These are phyloP conservation scores for Yamadazyma epiphylla DNA, from an alignment of 1,139 yeast genomes.

Conservation along the genomic window DNA sequence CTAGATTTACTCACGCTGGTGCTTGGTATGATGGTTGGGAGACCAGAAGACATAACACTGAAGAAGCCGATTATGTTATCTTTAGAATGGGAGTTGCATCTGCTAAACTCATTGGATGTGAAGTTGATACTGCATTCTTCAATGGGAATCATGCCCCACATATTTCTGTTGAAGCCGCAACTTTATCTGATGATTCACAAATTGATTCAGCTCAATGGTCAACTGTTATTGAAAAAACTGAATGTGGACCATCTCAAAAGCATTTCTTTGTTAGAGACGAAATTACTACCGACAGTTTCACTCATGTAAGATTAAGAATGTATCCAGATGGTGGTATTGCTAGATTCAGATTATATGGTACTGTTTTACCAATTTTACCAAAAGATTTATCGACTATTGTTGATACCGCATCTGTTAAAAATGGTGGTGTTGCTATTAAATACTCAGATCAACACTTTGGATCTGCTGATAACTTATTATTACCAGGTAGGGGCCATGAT, in stretches of 20 bases:
- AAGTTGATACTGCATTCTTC: conserved; percentile 89
- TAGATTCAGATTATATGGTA: conserved; percentile 83
- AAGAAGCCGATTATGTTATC: conserved; percentile 82
- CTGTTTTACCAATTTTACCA: conserved; percentile 62
- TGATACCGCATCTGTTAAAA: conserved; percentile 77
- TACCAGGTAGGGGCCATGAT: conserved; percentile 93
- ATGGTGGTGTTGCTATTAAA: conserved; percentile 84
- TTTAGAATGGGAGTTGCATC: conserved; percentile 80
- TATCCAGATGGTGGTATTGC: conserved; percentile 98
- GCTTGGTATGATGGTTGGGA: conserved; percentile 99
- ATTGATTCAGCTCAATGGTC: conserved; percentile 55
- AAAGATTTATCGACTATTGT: conserved; percentile 40
- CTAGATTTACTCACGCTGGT: conserved; percentile 76
- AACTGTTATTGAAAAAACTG: conserved; percentile 59
- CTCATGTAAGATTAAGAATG: conserved; percentile 83
- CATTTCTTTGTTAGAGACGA: conserved; percentile 70
- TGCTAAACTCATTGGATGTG: conserved; percentile 77
- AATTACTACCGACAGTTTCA: conserved; percentile 58
- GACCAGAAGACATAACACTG: conserved; percentile 85
- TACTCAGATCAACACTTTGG: conserved; percentile 93
- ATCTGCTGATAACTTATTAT: conserved; percentile 76
- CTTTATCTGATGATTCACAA: conserved; percentile 28
- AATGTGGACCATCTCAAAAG: conserved; percentile 85
- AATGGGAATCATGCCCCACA: conserved; percentile 93
- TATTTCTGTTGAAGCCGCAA: conserved; percentile 78